Percentiles rank a stretch among this genome's conserved stretches.
Conservation (phyloP, 176 grass and related monocot species). For the Puccinellia tenuiflora region DNA sequence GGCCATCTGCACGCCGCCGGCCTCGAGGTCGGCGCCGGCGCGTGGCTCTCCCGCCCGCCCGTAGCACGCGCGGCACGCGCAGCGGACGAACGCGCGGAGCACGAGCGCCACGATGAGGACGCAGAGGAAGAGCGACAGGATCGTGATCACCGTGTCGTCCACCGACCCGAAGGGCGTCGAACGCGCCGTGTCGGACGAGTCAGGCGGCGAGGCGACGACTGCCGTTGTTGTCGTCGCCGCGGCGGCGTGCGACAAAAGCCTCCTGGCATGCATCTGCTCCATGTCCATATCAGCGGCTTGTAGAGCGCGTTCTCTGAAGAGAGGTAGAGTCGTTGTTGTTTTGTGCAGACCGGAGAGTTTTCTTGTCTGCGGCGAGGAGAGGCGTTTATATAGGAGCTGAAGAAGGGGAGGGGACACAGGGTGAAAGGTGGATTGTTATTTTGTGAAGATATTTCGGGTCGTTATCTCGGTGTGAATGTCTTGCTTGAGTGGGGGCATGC, state of each 20-base stretch:
- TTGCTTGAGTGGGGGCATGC: not conserved
- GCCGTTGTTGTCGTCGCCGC: not conserved
- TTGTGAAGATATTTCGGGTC: not conserved
- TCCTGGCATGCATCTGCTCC: conserved; percentile 33
- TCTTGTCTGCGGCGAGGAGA: conserved; percentile 13
- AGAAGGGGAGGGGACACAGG: not conserved
- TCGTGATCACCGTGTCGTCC: conserved; percentile 54
- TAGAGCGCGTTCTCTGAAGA: not conserved
- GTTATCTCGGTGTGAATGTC: not conserved
- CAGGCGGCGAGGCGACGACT: not conserved
- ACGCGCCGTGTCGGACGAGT: not conserved
- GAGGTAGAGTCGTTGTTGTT: not conserved
- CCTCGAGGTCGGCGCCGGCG: not conserved
- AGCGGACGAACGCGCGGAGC: conserved; percentile 41
- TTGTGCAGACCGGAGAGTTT: not conserved
- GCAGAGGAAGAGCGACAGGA: conserved; percentile 61
- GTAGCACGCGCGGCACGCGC: conserved; percentile 50
- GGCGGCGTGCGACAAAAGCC: conserved; percentile 32
- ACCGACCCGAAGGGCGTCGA: conserved; percentile 33
- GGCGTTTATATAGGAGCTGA: conserved; percentile 31
- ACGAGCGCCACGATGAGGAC: conserved; percentile 44
- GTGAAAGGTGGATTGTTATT: not conserved
- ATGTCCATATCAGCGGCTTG: conserved; percentile 34
- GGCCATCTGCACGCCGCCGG: not conserved
- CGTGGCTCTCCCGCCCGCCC: not conserved